Evolutionary conservation across 1,284 basidiomycete species (phyloP).

Genomic region (Cutaneotrichosporon cavernicola): DNA sequence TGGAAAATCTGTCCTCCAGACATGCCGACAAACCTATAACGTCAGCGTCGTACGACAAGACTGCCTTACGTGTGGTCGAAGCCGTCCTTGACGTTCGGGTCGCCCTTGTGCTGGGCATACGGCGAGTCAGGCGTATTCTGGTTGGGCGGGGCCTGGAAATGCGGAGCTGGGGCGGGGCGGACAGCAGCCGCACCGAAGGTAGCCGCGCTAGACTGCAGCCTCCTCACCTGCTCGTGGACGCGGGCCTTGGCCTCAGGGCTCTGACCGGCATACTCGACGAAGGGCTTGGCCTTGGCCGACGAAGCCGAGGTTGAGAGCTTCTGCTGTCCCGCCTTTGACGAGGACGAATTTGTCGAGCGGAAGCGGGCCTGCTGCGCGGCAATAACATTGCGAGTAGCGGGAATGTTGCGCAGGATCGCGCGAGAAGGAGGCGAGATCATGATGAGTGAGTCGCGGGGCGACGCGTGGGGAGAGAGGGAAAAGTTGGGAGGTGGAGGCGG

Average conservation of each 20-base stretch:
- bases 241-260: conserved; percentile 57
- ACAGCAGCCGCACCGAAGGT: conserved; percentile 62
- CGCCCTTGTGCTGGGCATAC: conserved; percentile 17
- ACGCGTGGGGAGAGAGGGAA: background rate
- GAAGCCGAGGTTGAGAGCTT: conserved; percentile 40
- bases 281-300: conserved; percentile 20
- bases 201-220: conserved; percentile 65
- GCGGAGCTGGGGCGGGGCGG: conserved; percentile 48
- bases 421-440: conserved; percentile 23
- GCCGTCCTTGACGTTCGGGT: conserved; percentile 26
- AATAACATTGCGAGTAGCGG: conserved; percentile 22
- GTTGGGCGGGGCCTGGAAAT: conserved; percentile 47
- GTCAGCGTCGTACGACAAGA: conserved; percentile 10
- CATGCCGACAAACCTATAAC: conserved; percentile 77
- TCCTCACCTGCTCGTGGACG: conserved; percentile 65
- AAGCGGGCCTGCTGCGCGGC: conserved; percentile 27
- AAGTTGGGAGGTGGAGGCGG: conserved; percentile 4
- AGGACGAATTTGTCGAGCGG: conserved; percentile 29
- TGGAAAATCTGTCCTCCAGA: conserved; percentile 98
- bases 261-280: conserved; percentile 25
- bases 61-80: conserved; percentile 46
- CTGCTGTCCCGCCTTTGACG: background rate
- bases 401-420: conserved; percentile 23
- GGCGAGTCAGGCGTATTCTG: conserved; percentile 39
- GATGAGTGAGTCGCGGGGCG: conserved; percentile 1